Conservation (phyloP, 768 basidiomycete genomes). For the Serendipita sp. region DNA sequence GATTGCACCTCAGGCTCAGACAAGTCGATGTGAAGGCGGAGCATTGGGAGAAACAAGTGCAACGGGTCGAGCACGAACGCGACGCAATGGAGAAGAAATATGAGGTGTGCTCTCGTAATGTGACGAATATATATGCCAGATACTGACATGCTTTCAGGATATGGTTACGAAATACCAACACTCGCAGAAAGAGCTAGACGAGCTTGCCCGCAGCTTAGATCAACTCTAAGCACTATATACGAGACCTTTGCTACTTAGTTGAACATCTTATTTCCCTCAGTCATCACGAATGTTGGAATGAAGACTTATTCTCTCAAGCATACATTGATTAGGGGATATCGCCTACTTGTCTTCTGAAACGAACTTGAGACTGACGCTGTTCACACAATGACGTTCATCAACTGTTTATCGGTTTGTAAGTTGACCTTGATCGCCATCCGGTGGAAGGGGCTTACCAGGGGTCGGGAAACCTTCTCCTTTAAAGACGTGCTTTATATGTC, state of each 20-base stretch:
- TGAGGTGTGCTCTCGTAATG: constrained; percentile 41
- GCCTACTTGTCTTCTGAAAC: constrained; percentile 24
- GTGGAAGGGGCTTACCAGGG: constrained; percentile 39
- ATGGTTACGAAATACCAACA: constrained; percentile 47
- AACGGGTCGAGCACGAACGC: constrained; percentile 75
- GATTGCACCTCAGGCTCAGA: constrained; percentile 43
- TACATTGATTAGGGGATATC: too few species aligned
- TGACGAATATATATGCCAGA: not conserved
- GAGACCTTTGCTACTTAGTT: constrained; percentile 11
- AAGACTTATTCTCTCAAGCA: not conserved
- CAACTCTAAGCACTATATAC: not conserved
- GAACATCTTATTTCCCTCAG: not conserved
- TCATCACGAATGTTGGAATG: not conserved
- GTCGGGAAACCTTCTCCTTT: constrained; percentile 62
- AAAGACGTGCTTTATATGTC: not conserved
- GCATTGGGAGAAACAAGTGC: constrained; percentile 87
- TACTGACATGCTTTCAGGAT: constrained; percentile 32
- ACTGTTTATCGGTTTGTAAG: constrained; percentile 23
- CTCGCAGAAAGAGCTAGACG: constrained; percentile 69
- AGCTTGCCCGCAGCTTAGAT: constrained; percentile 63
- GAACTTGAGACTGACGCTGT: constrained; percentile 75
- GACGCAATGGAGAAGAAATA: constrained; percentile 89
- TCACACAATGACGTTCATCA: constrained; percentile 79
- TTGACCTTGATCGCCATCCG: constrained; percentile 12
- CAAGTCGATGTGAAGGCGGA: constrained; percentile 98